phyloP scores from a whole-genome alignment of 352 stramenopile species.

The Blastocystis sp. region DNA sequence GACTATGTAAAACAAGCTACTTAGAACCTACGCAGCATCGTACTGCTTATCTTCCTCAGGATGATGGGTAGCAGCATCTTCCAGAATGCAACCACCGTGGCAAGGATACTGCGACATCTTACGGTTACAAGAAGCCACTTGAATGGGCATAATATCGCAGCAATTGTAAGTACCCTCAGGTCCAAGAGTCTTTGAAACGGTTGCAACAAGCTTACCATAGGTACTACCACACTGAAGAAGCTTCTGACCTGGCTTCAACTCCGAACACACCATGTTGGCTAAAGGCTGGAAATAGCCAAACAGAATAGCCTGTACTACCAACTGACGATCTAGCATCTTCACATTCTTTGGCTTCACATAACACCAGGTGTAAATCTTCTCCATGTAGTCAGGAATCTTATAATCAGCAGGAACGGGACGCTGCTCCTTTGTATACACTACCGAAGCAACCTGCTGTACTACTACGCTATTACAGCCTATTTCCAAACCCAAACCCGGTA shows the following conservation, averaged over 20 bases:
- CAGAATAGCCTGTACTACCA: conserved; percentile 53
- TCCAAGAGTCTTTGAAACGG: conserved; percentile 49
- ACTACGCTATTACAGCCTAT: not conserved
- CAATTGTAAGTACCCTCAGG: conserved; percentile 50
- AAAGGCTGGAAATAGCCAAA: conserved; percentile 60
- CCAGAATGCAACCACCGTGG: conserved; percentile 47
- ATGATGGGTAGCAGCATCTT: conserved; percentile 52
- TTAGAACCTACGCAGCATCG: conserved; percentile 4
- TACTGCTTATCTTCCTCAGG: conserved; percentile 53
- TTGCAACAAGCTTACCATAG: conserved; percentile 38
- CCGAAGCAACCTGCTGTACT: conserved; percentile 22
- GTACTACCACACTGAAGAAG: conserved; percentile 46
- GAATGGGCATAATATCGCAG: conserved; percentile 60
- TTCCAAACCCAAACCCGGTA: not conserved
- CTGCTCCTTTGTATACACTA: conserved; percentile 59
- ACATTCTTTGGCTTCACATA: conserved; percentile 60
- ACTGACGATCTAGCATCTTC: conserved; percentile 59
- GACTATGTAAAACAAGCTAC: not conserved
- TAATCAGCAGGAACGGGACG: conserved; percentile 53
- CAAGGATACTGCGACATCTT: conserved; percentile 47
- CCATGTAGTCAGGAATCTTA: conserved; percentile 45
- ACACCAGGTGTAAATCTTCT: conserved; percentile 60
- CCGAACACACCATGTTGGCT: conserved; percentile 47
- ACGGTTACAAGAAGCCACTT: conserved; percentile 51
- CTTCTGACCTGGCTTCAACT: conserved; percentile 45